These are phyloP conservation scores for Fraxinus latifolia DNA, from an alignment of 305 asterid species.

Conservation along the genomic window DNA sequence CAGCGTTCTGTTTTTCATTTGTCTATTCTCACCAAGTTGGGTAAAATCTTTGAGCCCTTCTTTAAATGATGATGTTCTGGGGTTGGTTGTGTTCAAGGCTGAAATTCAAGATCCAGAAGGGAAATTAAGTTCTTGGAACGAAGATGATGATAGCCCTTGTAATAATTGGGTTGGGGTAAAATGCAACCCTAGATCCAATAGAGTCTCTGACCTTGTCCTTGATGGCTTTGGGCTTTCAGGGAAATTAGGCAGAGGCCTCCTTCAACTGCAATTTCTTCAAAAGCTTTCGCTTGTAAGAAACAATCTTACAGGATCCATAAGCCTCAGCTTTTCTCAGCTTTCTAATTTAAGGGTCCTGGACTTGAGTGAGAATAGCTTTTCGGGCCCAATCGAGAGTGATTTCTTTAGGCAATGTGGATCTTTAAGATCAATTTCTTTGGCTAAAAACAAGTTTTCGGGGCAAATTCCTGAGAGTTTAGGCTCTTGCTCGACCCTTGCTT, in stretches of 20 bases:
- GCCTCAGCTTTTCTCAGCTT: conserved; percentile 39
- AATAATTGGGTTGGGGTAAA: conserved; percentile 39
- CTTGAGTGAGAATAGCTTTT: conserved; percentile 41
- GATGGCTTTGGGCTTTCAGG: conserved; percentile 50
- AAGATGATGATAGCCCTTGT: conserved; percentile 48
- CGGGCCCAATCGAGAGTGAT: conserved; percentile 35
- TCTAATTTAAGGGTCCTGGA: conserved; percentile 38
- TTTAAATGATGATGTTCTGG: conserved; percentile 49
- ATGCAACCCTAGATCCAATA: conserved; percentile 47
- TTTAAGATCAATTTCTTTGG: conserved; percentile 41
- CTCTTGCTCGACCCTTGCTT: conserved; percentile 38
- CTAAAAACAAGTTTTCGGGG: conserved; percentile 43
- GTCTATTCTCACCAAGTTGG: conserved; percentile 13
- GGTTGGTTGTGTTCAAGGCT: conserved; percentile 51
- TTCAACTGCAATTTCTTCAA: conserved; percentile 39
- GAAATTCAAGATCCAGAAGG: conserved; percentile 46
- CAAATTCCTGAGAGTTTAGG: conserved; percentile 44
- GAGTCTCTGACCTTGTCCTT: conserved; percentile 50
- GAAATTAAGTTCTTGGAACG: conserved; percentile 48
- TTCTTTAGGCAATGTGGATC: conserved; percentile 49
- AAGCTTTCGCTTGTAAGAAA: conserved; percentile 45
- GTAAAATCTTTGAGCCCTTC: conserved; percentile 37
- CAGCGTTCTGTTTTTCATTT: background rate
- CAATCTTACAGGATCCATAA: conserved; percentile 43
- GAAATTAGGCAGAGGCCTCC: conserved; percentile 48